Evolutionary conservation across 2,329 filamentous ascomycete genomes (phyloP), one percentile per base, ranked within the genome.

Genomic region (Sclerotinia trifoliorum): DNA sequence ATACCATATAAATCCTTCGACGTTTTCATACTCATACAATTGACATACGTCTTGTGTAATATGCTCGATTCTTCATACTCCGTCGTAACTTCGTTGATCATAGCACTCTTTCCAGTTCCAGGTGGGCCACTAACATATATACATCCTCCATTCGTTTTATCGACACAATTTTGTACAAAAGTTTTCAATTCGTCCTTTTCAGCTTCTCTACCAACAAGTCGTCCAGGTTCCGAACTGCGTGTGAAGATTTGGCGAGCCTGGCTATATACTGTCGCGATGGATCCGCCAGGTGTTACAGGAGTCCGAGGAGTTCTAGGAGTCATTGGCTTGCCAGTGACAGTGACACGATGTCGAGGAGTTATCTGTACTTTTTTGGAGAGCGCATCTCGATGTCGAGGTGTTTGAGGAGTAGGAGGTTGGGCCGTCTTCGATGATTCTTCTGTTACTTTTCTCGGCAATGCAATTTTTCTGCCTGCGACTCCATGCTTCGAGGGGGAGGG

Each of bases 11-110:
- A 84, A 77, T 97, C 94, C 72, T 88, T 89, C 2, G 93, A 92
- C 46, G 88, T 92, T 76, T 95, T 96, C 79, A 97, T 89, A 79
- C 94, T 97, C 89, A 97, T 97, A 80, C 95, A 99, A 78, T 99
- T 99, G 83, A 99, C 85, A 76, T 94, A 94, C 2, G 89, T 88
- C 65, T 89, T 88, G 74, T 87, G 88, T 65, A 95, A 82, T 5
- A 79, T 79, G 17, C 79, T 75, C 2, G 81, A 78, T 21, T 84
- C 77, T 15, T 81, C 80, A 61, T 90, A 80, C 55, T 87, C 83
- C 60, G 86, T 81, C 60, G 90, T 90, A 63, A 96, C 86, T 77
- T 96, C 90, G 71, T 89, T 89, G 70, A 98, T 88, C 83, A 98
- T 90, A 42, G 95, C 95, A 78, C 94, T 98, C 81, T 99, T 99